phyloP scores from a whole-genome alignment of 345 rosid genomes.

The Hirschfeldia incana region DNA sequence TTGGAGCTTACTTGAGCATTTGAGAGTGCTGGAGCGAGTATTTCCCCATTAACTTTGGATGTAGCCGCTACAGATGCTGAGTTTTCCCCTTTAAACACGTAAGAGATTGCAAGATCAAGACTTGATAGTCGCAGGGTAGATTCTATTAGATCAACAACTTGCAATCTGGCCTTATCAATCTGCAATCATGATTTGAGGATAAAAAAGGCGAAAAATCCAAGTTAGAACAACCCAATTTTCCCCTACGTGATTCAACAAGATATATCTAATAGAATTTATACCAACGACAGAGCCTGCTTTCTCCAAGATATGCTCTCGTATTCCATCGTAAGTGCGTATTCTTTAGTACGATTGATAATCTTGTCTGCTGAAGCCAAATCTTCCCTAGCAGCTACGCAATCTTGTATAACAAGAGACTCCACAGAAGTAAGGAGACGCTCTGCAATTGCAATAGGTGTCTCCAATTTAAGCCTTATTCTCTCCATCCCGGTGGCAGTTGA shows the following conservation, averaged over 20 bases:
- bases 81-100: conserved; percentile 59
- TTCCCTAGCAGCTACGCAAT: conserved; percentile 53
- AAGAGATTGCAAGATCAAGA: conserved; percentile 66
- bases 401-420: conserved; percentile 62
- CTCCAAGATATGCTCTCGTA: conserved; percentile 83
- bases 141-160: conserved; percentile 70
- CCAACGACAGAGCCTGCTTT: conserved; percentile 63
- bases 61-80: conserved; percentile 54
- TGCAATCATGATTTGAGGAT: conserved; percentile 42
- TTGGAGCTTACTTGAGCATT: conserved; percentile 66
- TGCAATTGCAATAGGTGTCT: conserved; percentile 82
- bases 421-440: conserved; percentile 73
- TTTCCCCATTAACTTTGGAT: conserved; percentile 63
- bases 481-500: conserved; percentile 76
- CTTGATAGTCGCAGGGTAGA: conserved; percentile 78
- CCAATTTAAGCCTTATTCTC: conserved; percentile 90
- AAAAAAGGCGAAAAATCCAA: conserved; percentile 25
- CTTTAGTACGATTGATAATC: conserved; percentile 60
- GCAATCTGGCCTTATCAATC: conserved; percentile 71
- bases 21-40: conserved; percentile 72
- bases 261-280: conserved; percentile 39
- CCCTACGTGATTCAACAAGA: conserved; percentile 18
- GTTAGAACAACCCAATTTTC: conserved; percentile 15
- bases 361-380: conserved; percentile 61
- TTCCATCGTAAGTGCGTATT: conserved; percentile 60